Percentiles rank a stretch among this genome's conserved stretches.
These are phyloP conservation scores for Penicillium sp. DNA, from an alignment of 2,329 filamentous ascomycete genomes.

Conservation along the genomic window DNA sequence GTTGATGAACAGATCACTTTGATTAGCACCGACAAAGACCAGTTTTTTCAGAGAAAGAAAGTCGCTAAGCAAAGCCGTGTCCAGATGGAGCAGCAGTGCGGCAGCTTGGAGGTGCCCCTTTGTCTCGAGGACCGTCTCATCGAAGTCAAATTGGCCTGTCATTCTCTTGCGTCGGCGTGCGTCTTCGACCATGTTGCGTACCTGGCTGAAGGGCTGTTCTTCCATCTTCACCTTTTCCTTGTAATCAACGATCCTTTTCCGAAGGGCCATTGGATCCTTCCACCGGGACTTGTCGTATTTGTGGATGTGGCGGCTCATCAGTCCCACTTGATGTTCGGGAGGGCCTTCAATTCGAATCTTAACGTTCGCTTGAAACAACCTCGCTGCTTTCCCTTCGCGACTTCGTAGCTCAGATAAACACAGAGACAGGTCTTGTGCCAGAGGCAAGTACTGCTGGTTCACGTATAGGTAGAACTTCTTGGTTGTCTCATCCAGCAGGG, in stretches of 20 bases:
- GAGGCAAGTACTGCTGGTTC: conserved; percentile 42
- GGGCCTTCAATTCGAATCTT: conserved; percentile 12
- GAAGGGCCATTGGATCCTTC: conserved; percentile 28
- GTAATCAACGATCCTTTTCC: conserved; percentile 31
- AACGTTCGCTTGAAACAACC: neutral
- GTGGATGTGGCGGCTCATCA: conserved; percentile 20
- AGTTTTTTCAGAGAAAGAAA: conserved; percentile 31
- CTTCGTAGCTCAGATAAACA: conserved; percentile 28
- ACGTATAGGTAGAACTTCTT: conserved; percentile 63
- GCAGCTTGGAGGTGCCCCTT: conserved; percentile 44
- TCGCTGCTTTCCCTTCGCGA: neutral
- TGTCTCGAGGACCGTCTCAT: conserved; percentile 35
- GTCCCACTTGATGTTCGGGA: conserved; percentile 26
- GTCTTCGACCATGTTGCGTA: conserved; percentile 36
- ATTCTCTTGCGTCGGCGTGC: conserved; percentile 28
- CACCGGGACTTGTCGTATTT: conserved; percentile 24
- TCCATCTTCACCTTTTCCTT: conserved; percentile 30
- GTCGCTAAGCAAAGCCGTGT: conserved; percentile 50
- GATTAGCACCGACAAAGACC: neutral
- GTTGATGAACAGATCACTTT: conserved; percentile 16
- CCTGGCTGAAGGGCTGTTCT: conserved; percentile 42
- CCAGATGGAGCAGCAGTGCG: conserved; percentile 50
- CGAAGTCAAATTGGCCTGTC: conserved; percentile 23
- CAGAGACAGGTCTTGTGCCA: conserved; percentile 37
- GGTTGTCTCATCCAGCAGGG: conserved; percentile 60